These are phyloP conservation scores for Zopfia rhizophila DNA, from an alignment of 2,329 filamentous ascomycete genomes.

Conservation along the genomic window DNA sequence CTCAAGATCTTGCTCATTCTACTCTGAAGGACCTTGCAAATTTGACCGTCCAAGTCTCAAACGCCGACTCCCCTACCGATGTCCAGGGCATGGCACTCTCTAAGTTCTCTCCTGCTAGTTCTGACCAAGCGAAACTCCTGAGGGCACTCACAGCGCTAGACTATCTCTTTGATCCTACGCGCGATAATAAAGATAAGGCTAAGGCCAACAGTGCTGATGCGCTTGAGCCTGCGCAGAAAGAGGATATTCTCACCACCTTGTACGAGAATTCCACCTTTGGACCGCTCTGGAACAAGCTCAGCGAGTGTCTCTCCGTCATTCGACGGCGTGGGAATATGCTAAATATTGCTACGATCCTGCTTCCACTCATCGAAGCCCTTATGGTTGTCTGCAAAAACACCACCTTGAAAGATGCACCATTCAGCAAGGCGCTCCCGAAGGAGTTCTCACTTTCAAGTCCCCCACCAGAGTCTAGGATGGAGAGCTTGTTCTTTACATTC, in stretches of 20 bases:
- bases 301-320: constrained; percentile 87
- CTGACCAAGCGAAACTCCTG: constrained; percentile 95
- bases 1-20: constrained; percentile 82
- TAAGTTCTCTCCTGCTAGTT: constrained; percentile 95
- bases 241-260: constrained; percentile 84
- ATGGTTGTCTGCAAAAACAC: constrained; percentile 99
- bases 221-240: constrained; percentile 72
- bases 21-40: constrained; percentile 88
- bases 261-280: constrained; percentile 93
- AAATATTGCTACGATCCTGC: constrained; percentile 93
- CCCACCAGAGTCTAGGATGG: constrained; percentile 81
- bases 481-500: constrained; percentile 94
- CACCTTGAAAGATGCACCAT: constrained; percentile 74
- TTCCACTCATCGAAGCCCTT: constrained; percentile 92
- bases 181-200: constrained; percentile 63
- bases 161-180: constrained; percentile 89
- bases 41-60: constrained; percentile 84
- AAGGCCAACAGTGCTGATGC: constrained; percentile 56
- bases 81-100: constrained; percentile 93
- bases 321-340: constrained; percentile 94
- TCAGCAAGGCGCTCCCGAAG: constrained; percentile 59
- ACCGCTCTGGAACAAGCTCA: constrained; percentile 90
- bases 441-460: constrained; percentile 81
- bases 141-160: constrained; percentile 93
- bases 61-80: constrained; percentile 88